These are phyloP conservation scores for Blastomyces emzantsi DNA, from an alignment of 2,329 filamentous ascomycete species.

Conservation along the genomic window DNA sequence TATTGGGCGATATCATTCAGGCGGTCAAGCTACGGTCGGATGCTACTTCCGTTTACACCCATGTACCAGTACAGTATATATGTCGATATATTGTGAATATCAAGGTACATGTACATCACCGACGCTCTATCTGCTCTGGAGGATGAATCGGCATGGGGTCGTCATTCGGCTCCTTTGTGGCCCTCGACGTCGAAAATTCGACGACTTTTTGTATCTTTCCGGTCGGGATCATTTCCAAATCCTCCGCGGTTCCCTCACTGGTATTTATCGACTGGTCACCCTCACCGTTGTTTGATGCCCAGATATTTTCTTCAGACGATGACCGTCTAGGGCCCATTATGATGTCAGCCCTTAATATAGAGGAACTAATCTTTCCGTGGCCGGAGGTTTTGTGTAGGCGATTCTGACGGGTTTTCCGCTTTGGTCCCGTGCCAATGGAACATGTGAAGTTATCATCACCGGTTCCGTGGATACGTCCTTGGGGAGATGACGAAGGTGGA, in stretches of 20 bases:
- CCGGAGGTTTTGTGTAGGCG: neutral
- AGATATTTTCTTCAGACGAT: neutral
- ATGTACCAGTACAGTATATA: neutral
- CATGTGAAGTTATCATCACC: neutral
- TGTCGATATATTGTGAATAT: neutral
- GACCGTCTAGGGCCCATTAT: neutral
- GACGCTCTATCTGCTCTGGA: neutral
- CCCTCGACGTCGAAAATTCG: constrained; percentile 1
- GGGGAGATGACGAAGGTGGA: neutral
- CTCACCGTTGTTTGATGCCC: neutral
- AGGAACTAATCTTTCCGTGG: neutral
- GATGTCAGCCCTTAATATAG: neutral
- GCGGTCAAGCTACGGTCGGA: neutral
- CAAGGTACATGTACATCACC: neutral
- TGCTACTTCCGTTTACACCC: neutral
- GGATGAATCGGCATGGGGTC: neutral
- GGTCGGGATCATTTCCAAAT: neutral
- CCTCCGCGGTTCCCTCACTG: neutral
- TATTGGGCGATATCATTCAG: neutral
- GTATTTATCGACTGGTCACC: neutral
- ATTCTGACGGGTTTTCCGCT: neutral
- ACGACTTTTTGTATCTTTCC: constrained; percentile 1
- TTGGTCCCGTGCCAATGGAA: neutral
- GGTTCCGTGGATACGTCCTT: neutral
- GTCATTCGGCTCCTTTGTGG: neutral